phyloP scores from a whole-genome alignment of 768 basidiomycete genomes.

The Leucosporidium scottii region DNA sequence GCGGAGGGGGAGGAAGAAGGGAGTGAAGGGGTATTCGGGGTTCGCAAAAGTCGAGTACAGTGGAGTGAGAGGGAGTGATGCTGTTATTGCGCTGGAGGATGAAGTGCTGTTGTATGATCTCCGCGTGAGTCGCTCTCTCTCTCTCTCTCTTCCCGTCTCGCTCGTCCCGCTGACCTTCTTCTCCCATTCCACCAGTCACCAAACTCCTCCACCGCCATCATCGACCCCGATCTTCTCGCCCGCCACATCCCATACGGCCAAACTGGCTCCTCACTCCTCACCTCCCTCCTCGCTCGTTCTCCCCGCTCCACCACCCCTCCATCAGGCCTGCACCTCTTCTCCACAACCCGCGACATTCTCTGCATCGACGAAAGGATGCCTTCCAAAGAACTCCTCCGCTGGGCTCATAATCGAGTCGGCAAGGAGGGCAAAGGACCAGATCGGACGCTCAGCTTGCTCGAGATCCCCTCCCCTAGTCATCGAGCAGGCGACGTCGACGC shows the following conservation, averaged over 20 bases:
- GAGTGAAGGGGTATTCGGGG: constrained; percentile 1
- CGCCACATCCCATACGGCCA: constrained; percentile 2
- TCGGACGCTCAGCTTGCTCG: constrained; percentile 9
- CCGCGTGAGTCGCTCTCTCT: not conserved
- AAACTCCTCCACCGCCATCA: not conserved
- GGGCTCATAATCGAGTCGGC: constrained; percentile 17
- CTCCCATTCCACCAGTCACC: constrained; percentile 2
- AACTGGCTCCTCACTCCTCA: constrained; percentile 4
- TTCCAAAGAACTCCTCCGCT: constrained; percentile 12
- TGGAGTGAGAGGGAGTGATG: constrained; percentile 5
- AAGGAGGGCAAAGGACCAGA: constrained; percentile 16
- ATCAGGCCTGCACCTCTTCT: constrained; percentile 2
- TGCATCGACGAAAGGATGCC: constrained; percentile 27
- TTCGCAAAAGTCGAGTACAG: constrained; percentile 17
- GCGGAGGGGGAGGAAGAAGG: constrained; percentile 3
- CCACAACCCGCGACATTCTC: constrained; percentile 25
- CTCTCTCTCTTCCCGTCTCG: too few relatives aligned
- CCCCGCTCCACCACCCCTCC: not conserved
- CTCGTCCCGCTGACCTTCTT: not conserved
- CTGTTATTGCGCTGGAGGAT: constrained; percentile 26
- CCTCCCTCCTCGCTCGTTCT: constrained; percentile 9
- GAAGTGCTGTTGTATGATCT: constrained; percentile 29
- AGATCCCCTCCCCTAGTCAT: constrained; percentile 2
- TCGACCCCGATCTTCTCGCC: not conserved
- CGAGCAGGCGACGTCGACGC: not conserved